phyloP scores from a whole-genome alignment of 2,329 filamentous ascomycete genomes.

The Domatiomyces catenatus region DNA sequence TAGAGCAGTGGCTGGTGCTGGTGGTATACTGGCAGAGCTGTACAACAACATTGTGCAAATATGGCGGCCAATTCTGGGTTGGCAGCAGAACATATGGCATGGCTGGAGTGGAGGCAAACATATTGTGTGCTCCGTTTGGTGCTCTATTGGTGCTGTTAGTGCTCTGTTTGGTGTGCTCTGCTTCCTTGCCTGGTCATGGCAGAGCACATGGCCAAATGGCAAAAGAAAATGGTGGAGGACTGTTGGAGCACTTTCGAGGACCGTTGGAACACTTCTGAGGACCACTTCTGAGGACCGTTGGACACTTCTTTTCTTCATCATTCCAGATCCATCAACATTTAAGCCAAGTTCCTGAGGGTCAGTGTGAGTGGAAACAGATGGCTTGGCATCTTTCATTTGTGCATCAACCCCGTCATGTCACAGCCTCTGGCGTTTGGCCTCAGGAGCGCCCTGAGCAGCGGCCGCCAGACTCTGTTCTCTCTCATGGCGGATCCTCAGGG shows the following conservation, averaged over 20 bases:
- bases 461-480: conserved; percentile 1
- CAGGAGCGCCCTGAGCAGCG: conserved; percentile 6
- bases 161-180: too few relatives aligned
- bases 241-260: too few relatives aligned
- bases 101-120: neutral
- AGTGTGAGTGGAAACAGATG: neutral
- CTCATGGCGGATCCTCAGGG: conserved; percentile 39
- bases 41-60: neutral
- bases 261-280: too few relatives aligned
- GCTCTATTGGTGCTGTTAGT: too few relatives aligned
- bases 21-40: neutral
- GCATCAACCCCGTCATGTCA: conserved; percentile 1
- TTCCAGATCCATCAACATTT: neutral
- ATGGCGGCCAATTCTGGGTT: neutral
- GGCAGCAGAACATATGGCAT: neutral
- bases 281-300: neutral
- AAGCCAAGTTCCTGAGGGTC: neutral
- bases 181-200: neutral
- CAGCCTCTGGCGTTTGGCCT: conserved; percentile 12
- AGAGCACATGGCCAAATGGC: neutral
- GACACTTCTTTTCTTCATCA: neutral
- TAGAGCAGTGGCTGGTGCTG: neutral
- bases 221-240: neutral
- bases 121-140: too few relatives aligned
- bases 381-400: neutral